Evolutionary conservation across 75 land plant species (phyloP).

Genomic region (Cupressus sempervirens): DNA sequence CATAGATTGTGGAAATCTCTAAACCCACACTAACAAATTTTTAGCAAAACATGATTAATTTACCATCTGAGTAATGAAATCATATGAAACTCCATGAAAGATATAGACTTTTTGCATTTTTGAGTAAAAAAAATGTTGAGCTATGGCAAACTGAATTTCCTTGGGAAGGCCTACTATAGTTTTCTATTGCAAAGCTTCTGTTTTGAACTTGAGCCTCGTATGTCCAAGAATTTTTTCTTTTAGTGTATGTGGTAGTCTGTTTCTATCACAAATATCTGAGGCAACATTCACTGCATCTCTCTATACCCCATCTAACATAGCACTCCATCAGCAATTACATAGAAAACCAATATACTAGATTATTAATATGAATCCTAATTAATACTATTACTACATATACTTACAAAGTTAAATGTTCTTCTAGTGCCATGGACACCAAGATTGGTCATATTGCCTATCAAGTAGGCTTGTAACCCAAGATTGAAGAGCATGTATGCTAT

Average conservation of each 20-base stretch:
- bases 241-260: conserved; percentile 54
- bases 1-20: background rate
- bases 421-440: conserved; percentile 53
- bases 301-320: conserved; percentile 22
- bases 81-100: conserved; percentile 47
- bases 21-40: background rate
- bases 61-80: conserved; percentile 59
- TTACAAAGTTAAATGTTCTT: conserved; percentile 55
- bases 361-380: background rate
- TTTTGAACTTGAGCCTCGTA: conserved; percentile 66
- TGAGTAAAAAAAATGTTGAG: conserved; percentile 59
- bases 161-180: conserved; percentile 58
- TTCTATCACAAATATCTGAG: conserved; percentile 50
- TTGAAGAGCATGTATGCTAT: conserved; percentile 66
- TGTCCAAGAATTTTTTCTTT: conserved; percentile 73
- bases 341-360: background rate
- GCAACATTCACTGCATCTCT: conserved; percentile 52
- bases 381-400: background rate
- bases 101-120: conserved; percentile 48
- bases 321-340: background rate
- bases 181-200: conserved; percentile 64
- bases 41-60: background rate
- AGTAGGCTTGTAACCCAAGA: conserved; percentile 70
- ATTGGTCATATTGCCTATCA: conserved; percentile 83
- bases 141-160: conserved; percentile 58